A percentile compares a stretch with the other conserved stretches of the same genome.
phyloP scores from a whole-genome alignment of 2,329 filamentous ascomycete species.

The Sporothrix curviconia region DNA sequence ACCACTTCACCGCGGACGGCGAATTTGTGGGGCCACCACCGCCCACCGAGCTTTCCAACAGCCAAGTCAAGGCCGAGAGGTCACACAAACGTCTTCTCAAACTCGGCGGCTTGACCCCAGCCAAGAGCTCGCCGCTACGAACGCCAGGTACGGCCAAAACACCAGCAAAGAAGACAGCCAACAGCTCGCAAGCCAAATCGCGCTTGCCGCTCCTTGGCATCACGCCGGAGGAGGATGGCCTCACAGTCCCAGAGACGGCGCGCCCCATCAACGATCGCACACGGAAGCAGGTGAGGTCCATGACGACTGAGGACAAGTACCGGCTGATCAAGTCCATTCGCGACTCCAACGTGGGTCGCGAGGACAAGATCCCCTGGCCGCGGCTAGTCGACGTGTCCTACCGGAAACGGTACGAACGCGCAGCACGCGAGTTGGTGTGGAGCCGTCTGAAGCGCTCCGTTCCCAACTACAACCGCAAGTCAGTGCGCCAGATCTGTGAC shows the following conservation, averaged over 20 bases:
- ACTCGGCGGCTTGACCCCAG: neutral
- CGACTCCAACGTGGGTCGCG: slow-evolving; percentile 33
- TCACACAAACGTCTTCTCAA: neutral
- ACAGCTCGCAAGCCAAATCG: neutral
- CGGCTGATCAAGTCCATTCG: slow-evolving; percentile 38
- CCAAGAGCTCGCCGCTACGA: neutral
- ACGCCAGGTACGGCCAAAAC: neutral
- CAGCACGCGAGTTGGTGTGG: slow-evolving; percentile 20
- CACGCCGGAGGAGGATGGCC: slow-evolving; percentile 22
- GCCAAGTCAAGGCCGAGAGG: slow-evolving; percentile 11
- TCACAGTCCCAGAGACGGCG: slow-evolving; percentile 32
- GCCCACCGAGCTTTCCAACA: slow-evolving; percentile 5
- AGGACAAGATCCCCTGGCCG: slow-evolving; percentile 46
- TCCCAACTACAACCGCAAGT: slow-evolving; percentile 15
- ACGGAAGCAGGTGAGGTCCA: slow-evolving; percentile 34
- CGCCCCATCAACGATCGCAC: slow-evolving; percentile 32
- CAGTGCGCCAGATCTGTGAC: slow-evolving; percentile 15
- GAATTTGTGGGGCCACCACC: slow-evolving; percentile 12
- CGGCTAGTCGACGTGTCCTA: slow-evolving; percentile 25
- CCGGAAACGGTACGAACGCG: slow-evolving; percentile 15
- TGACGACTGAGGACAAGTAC: slow-evolving; percentile 40
- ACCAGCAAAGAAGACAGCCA: neutral
- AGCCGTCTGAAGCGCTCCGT: slow-evolving; percentile 20
- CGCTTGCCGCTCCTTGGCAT: slow-evolving; percentile 7
- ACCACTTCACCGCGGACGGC: slow-evolving; percentile 16